Percentiles rank a stretch among this genome's conserved stretches.
These are phyloP conservation scores for Penicillium lagena DNA, from an alignment of 495 filamentous ascomycete genomes.

Conservation along the genomic window DNA sequence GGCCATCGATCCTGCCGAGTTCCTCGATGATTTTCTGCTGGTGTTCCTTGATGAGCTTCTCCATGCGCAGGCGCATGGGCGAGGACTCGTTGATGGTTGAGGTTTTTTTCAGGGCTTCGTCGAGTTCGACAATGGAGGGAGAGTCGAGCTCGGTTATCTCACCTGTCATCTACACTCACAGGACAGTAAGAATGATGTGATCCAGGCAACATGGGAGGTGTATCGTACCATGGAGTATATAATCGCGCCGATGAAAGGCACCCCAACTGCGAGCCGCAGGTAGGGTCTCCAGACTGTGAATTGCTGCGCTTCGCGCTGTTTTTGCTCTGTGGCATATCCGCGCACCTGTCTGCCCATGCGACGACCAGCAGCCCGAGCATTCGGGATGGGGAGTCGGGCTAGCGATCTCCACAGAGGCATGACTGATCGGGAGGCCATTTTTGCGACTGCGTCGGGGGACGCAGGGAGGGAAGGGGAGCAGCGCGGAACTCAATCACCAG, in stretches of 20 bases:
- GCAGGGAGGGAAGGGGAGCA: constrained; percentile 4
- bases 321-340: constrained; percentile 24
- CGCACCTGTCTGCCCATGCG: constrained; percentile 17
- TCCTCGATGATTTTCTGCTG: constrained; percentile 79
- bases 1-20: constrained; percentile 76
- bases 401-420: constrained; percentile 35
- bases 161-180: constrained; percentile 31
- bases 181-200: constrained; percentile 5
- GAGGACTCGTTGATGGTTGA: constrained; percentile 51
- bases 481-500: constrained; percentile 5
- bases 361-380: constrained; percentile 13
- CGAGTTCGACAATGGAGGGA: constrained; percentile 51
- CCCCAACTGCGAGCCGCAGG: constrained; percentile 51
- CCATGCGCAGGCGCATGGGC: constrained; percentile 97
- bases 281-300: constrained; percentile 47
- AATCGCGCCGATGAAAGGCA: constrained; percentile 55
- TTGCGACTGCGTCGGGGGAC: constrained; percentile 8
- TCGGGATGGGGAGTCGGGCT: constrained; percentile 18
- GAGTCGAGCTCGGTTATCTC: constrained; percentile 47
- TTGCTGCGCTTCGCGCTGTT: constrained; percentile 14
- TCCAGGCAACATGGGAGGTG: not conserved
- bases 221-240: constrained; percentile 60
- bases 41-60: constrained; percentile 86
- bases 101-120: constrained; percentile 37
- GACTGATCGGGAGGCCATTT: constrained; percentile 32